Base-by-base conservation (phyloP, 768 basidiomycete species). In the Termitomyces sp. region DNA sequence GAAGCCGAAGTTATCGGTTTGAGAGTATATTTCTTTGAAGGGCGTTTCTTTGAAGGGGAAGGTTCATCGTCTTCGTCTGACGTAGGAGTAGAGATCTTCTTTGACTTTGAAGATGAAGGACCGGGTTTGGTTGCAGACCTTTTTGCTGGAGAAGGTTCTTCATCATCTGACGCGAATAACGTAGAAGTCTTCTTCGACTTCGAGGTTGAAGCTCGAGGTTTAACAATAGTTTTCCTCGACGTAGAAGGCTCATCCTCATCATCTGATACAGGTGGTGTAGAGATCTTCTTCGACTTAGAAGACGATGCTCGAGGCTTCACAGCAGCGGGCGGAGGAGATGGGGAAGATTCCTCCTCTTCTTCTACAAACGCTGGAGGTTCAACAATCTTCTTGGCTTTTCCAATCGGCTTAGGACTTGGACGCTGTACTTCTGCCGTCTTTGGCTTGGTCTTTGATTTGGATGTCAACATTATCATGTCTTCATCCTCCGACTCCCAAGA, bases 401-500 rank as follows among this genome's bases (percentile, higher is more conserved):
- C 44, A 15, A 45, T 46, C 5, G 58, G 58, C 24, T 24, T 61
- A 33, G 63, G 57, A 46, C 61, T 67, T 7, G 56, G 51, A 7
- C 58, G 63, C 38, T 61, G 56, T 13, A 46, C 60, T n/a, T 64
- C 70, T 1, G 58, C 61, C 35, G 49, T 32, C 32, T 67, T 66
- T 20, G 61, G 39, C 36, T 53, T 65, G 20, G 62, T 38, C 52
- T 64, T 67, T 35, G 59, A 38, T 55, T 64, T 67, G 32, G 60
- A 24, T 36, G 64, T 65, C 33, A 62, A 53, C 39, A 61, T 20
- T 13, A 59, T 53, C 7, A 32, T 42, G 33, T 59, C 59, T 18
- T 66, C 68, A 35, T 69, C 68, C 24, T 66, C 68, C 15, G 57
- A 59, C 46, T 62, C 66, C 7, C 50, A 52, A 11, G 51, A 58